Base-by-base conservation (phyloP, 2,329 filamentous ascomycete species). In the Alternaria gaisen region DNA sequence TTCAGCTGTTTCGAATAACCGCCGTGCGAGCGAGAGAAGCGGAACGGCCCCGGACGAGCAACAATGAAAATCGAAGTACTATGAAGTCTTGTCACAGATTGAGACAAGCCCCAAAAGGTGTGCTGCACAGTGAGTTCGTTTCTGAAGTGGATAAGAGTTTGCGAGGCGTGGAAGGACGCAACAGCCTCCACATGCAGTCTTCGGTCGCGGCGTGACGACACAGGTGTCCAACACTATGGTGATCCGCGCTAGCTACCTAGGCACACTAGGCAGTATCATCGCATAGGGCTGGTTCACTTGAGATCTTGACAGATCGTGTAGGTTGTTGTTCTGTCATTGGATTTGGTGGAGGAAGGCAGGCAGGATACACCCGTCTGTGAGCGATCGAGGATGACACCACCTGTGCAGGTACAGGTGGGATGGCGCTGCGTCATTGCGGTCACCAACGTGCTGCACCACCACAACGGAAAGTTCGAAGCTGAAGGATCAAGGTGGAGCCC, bases 181-280 rank as follows among this genome's bases (percentile, higher is more conserved):
- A 32, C 10, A 36, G 24, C 43, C 50, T 50, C 30, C 47, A 57
- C 38, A 20, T 38, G 46, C 16, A 36, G 32, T 30, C 43, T 55
- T 51, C 20, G 57, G 32, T 41, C 22, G 32, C 38, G 46, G 50
- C 24, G 41, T 55, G 42, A 44, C 20, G 40, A 40, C 30, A 46
- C 34, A 44, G 18, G 26, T 32, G 42, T 20, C 48, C 53, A 51
- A 50, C 44, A 56, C 16, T 4, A 5, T 51, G 18, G 44, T 12
- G 22, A 42, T 54, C 36, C 22, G 20, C 28, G 50, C 53, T 51
- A 50, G 32, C 30, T 80, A 14, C 10, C 36, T 51, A 76, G 77
- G 42, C 79, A 79, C 32, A 20, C 20, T 24, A 24, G 20, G 20
- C 16, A 41, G 12, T 24, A 41, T 28, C 32, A 50, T 22, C 32